Percentiles rank a stretch among this genome's conserved stretches.
These are phyloP conservation scores for Saccharomycopsis selenospora DNA, from an alignment of 805 yeast species.

Conservation along the genomic window DNA sequence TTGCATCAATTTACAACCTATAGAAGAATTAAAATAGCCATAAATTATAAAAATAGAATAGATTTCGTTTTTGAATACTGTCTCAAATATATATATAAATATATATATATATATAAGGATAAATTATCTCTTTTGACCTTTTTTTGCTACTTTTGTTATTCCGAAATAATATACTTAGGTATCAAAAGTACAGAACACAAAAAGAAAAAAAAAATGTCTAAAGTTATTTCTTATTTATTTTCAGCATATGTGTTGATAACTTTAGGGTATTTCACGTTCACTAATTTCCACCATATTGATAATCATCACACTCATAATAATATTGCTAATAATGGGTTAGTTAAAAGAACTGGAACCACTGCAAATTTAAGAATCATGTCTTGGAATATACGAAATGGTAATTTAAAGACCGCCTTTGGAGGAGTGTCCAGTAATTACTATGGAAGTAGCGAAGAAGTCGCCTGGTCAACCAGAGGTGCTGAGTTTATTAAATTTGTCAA, in stretches of 20 bases:
- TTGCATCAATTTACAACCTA: no score
- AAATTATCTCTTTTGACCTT: no score
- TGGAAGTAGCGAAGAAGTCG: constrained; percentile 26
- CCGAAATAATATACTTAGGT: no score
- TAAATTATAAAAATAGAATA: no score
- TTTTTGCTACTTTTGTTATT: no score
- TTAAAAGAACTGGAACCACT: neutral
- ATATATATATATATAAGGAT: no score
- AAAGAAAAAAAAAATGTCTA: no score
- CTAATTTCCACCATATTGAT: no score
- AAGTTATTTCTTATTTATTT: neutral
- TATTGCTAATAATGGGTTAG: neutral
- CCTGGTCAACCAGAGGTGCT: constrained; percentile 33
- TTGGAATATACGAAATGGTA: constrained; percentile 12
- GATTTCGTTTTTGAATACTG: no score
- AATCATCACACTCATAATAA: neutral
- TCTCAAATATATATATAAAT: no score
- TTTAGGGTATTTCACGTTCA: neutral
- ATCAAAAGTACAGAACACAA: no score
- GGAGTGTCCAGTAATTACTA: constrained; percentile 22
- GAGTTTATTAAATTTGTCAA: constrained; percentile 31
- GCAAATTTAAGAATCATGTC: constrained; percentile 5
- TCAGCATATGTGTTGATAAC: constrained; percentile 1
- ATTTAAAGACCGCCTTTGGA: neutral
- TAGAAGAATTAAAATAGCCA: no score